Percentiles rank a stretch among this genome's conserved stretches.
phyloP scores from a whole-genome alignment of 1,284 basidiomycete genomes.

The Psilocybe mexicana region DNA sequence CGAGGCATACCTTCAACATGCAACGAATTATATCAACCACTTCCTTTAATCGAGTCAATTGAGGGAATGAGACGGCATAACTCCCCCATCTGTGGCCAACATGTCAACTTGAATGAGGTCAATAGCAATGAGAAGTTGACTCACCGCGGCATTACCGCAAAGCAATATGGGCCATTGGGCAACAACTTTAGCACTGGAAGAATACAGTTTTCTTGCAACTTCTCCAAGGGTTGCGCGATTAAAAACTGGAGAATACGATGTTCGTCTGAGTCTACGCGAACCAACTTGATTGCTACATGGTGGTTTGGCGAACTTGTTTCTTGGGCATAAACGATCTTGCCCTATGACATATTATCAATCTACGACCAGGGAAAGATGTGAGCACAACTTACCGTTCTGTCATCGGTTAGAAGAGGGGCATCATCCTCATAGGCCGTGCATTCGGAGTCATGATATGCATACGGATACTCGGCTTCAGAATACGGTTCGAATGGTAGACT shows the following conservation, averaged over 20 bases:
- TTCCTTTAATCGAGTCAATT: background rate
- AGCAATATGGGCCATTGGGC: conserved; percentile 11
- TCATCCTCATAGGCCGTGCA: no score
- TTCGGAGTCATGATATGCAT: background rate
- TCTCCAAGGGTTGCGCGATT: conserved; percentile 7
- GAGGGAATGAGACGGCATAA: background rate
- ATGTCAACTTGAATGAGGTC: background rate
- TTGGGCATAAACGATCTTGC: conserved; percentile 19
- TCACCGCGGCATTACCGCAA: conserved; percentile 25
- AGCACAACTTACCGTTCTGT: no score
- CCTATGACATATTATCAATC: background rate
- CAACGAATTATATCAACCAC: conserved; percentile 13
- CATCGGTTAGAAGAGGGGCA: no score
- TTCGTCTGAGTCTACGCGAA: conserved; percentile 17
- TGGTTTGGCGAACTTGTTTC: conserved; percentile 6
- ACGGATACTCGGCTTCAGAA: background rate
- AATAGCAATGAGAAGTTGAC: background rate
- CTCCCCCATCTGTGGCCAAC: conserved; percentile 10
- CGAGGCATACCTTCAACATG: conserved; percentile 9
- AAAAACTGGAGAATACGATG: conserved; percentile 19
- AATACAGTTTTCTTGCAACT: conserved; percentile 16
- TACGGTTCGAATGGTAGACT: background rate
- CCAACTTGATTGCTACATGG: conserved; percentile 24
- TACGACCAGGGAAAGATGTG: no score
- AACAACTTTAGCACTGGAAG: conserved; percentile 23